Conservation (phyloP, 2,329 filamentous ascomycete species). For the Nemania sp. region DNA sequence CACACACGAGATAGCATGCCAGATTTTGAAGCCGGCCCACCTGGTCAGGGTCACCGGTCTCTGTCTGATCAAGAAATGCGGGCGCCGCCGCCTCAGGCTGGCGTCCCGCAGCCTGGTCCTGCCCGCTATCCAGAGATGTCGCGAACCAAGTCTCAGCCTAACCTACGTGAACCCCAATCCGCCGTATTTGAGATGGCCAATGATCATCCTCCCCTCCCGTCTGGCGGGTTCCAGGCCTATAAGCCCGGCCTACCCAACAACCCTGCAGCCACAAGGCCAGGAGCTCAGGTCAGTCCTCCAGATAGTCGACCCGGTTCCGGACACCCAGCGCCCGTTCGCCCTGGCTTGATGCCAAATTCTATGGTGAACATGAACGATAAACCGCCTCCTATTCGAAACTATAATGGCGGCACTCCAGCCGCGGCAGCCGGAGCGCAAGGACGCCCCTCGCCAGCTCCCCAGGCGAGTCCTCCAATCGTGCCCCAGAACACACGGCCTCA, state of each 20-base stretch:
- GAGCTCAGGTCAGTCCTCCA: conserved; percentile 37
- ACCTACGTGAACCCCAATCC: conserved; percentile 64
- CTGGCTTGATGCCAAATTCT: conserved; percentile 64
- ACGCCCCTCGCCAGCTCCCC: conserved; percentile 42
- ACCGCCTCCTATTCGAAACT: conserved; percentile 62
- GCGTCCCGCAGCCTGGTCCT: conserved; percentile 50
- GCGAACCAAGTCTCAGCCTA: conserved; percentile 68
- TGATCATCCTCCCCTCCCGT: conserved; percentile 61
- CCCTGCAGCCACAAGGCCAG: conserved; percentile 36
- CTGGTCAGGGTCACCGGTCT: conserved; percentile 38
- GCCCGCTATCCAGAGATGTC: conserved; percentile 58
- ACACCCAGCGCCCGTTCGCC: conserved; percentile 65
- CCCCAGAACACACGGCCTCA: conserved; percentile 36
- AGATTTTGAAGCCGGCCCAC: conserved; percentile 48
- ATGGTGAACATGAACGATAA: conserved; percentile 53
- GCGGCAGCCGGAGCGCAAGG: conserved; percentile 39
- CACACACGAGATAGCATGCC: conserved; percentile 42
- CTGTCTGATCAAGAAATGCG: conserved; percentile 55
- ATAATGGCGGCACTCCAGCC: conserved; percentile 51
- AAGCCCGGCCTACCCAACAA: conserved; percentile 30
- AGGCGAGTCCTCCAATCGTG: conserved; percentile 16
- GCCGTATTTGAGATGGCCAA: conserved; percentile 75
- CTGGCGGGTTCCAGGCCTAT: conserved; percentile 40
- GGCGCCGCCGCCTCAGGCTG: conserved; percentile 37
- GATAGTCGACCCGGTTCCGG: conserved; percentile 46